These are phyloP conservation scores for Pogostemon cablin DNA, from an alignment of 257 asterid genomes.

Conservation along the genomic window DNA sequence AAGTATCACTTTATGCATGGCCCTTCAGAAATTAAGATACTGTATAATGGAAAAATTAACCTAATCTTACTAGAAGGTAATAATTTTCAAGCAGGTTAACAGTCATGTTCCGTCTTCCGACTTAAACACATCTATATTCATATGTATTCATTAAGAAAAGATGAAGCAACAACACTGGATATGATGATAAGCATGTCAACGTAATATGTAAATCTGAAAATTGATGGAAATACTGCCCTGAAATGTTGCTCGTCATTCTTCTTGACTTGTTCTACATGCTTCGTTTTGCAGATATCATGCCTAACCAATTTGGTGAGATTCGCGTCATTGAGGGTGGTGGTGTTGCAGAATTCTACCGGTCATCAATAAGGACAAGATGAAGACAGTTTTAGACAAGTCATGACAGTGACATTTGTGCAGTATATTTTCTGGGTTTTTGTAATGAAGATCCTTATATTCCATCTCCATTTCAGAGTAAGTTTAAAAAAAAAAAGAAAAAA, in stretches of 20 bases:
- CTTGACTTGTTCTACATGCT: background rate
- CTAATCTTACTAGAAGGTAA: no score
- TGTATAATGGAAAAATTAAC: no score
- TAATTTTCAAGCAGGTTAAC: no score
- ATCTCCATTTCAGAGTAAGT: no score
- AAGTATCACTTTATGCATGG: no score
- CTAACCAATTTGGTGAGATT: conserved; percentile 10
- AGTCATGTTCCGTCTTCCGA: background rate
- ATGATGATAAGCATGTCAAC: no score
- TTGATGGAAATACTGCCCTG: no score
- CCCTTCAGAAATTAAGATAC: no score
- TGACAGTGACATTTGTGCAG: conserved; percentile 26
- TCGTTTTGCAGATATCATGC: conserved; percentile 33
- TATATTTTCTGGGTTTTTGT: conserved; percentile 26
- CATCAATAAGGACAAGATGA: conserved; percentile 17
- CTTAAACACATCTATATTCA: background rate
- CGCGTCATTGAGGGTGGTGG: conserved; percentile 6
- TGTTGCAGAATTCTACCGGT: conserved; percentile 23
- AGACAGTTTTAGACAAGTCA: conserved; percentile 13
- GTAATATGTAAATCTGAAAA: no score
- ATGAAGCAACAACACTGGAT: no score
- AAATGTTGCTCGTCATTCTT: background rate
- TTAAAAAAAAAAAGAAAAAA: no score
- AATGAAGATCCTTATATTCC: conserved; percentile 32
- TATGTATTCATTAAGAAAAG: background rate